These are phyloP conservation scores for Cubamyces lactineus DNA, from an alignment of 768 basidiomycete genomes.

Conservation along the genomic window DNA sequence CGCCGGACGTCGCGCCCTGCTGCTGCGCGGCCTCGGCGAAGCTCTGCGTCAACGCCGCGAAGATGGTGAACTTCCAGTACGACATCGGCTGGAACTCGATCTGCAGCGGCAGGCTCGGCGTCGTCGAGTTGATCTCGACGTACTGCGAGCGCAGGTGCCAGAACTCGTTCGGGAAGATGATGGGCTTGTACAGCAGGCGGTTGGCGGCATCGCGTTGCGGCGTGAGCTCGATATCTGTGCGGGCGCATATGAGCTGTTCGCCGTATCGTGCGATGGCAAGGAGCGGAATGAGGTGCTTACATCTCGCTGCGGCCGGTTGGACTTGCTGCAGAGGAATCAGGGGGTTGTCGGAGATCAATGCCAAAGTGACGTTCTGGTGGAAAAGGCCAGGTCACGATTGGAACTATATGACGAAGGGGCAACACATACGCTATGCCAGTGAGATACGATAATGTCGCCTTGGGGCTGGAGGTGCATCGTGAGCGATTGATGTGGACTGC, in stretches of 20 bases:
- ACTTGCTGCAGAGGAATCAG: constrained; percentile 56
- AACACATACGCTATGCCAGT: constrained; percentile 72
- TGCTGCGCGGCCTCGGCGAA: constrained; percentile 87
- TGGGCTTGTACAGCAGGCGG: constrained; percentile 79
- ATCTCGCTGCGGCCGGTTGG: constrained; percentile 61
- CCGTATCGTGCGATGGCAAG: not conserved
- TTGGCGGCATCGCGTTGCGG: constrained; percentile 68
- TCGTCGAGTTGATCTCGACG: constrained; percentile 84
- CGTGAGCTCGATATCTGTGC: constrained; percentile 66
- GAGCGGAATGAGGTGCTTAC: constrained; percentile 46
- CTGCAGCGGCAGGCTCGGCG: constrained; percentile 74
- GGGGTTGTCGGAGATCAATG: constrained; percentile 74
- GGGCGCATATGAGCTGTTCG: constrained; percentile 13
- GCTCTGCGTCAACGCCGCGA: constrained; percentile 80
- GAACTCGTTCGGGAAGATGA: constrained; percentile 93
- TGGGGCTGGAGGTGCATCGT: constrained; percentile 22
- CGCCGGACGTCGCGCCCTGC: constrained; percentile 59
- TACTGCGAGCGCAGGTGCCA: constrained; percentile 88
- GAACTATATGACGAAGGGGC: not conserved
- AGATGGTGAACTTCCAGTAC: constrained; percentile 86
- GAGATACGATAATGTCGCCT: constrained; percentile 72
- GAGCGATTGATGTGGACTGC: not conserved
- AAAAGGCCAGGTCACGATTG: not conserved
- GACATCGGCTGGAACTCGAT: constrained; percentile 86
- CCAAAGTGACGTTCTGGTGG: constrained; percentile 81